A percentile compares a stretch with the other conserved stretches of the same genome.
Conservation (phyloP, 2,329 filamentous ascomycete genomes). For the Ambrosiella beaveri region DNA sequence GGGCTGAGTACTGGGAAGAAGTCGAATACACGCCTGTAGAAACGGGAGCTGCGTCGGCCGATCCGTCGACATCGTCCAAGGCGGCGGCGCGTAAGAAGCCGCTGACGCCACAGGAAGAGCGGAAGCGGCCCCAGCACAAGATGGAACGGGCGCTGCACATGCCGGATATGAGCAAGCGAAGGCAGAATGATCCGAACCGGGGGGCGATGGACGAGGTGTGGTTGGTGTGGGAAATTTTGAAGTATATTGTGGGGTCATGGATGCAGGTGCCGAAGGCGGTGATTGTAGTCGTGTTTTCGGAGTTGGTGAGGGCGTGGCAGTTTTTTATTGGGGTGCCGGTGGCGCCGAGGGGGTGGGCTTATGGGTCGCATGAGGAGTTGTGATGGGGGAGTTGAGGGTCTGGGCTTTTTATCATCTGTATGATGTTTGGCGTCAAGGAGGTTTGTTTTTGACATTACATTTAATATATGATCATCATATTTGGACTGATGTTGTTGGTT, state of each 20-base stretch:
- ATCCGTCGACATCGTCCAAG: slow-evolving; percentile 17
- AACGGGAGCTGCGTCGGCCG: slow-evolving; percentile 10
- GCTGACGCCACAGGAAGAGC: slow-evolving; percentile 19
- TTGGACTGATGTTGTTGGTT: neutral
- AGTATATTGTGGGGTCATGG: slow-evolving; percentile 37
- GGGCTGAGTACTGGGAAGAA: slow-evolving; percentile 1
- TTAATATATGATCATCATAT: neutral
- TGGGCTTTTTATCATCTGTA: neutral
- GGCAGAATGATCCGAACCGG: slow-evolving; percentile 24
- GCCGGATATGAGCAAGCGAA: slow-evolving; percentile 18
- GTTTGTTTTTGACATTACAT: slow-evolving; percentile 5
- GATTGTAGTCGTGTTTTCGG: slow-evolving; percentile 24
- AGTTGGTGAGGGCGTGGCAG: slow-evolving; percentile 30
- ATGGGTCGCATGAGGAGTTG: slow-evolving; percentile 25
- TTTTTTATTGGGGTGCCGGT: slow-evolving; percentile 37
- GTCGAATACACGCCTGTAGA: slow-evolving; percentile 7
- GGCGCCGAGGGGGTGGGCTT: slow-evolving; percentile 29
- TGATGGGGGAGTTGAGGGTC: slow-evolving; percentile 17
- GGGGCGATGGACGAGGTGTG: slow-evolving; percentile 17
- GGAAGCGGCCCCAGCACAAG: slow-evolving; percentile 16
- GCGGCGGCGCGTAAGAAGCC: slow-evolving; percentile 12
- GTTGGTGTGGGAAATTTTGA: slow-evolving; percentile 14
- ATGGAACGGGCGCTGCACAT: slow-evolving; percentile 13
- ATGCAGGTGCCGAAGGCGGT: slow-evolving; percentile 36
- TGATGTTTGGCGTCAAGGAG: slow-evolving; percentile 1